Base-by-base conservation (phyloP, 1,139 yeast genomes). In the Saccharomyces pastorianus region DNA sequence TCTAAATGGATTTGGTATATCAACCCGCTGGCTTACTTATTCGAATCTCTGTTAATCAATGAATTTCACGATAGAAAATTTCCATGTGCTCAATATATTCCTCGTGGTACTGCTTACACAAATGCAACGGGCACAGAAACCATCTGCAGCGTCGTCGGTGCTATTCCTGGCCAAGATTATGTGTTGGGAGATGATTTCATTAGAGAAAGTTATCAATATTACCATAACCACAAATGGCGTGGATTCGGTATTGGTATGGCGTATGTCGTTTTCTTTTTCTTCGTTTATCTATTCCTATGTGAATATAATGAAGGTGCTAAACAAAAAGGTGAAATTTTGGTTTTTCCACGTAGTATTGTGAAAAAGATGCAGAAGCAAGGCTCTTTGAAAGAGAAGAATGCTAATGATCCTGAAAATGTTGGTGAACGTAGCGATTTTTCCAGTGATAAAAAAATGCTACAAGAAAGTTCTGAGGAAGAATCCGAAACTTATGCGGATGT, bases 291-390 rank as follows among this genome's bases (percentile, higher is more conserved):
- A 60, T 38, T 72, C 11, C 75, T 80, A 58, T 80, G 80, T 52
- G 87, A 83, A 69, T 67, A 71, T 55, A 81, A 82, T 64, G 81
- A 82, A 61, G 86, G 86, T 64, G 79, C 84, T 28, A 77, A 81
- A 72, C 85, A 85, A 64, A 83, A 82, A 73, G 93, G 93, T 69
- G 93, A 86, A 69, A 76, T 84, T 49, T 75, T 83, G 48, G 76
- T 85, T 47, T 85, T 80, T 74, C 81, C 80, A 54, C 66, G 72
- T 52, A 76, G 81, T 4, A 69, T 70, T 50, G 59, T 72, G 54
- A 64, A 65, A 56, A 65, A 67, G 50, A 57, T 69, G 55, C 65
- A 64, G 49, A 70, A 71, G 56, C 59, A 67, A 51, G 61, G 61
- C 28, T 61, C 63, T 34, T 32, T 54, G 20, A 52, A 56, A 28